Evolutionary conservation across 1,284 basidiomycete species (phyloP).

Genomic region (Tilletiopsis washingtonensis): DNA sequence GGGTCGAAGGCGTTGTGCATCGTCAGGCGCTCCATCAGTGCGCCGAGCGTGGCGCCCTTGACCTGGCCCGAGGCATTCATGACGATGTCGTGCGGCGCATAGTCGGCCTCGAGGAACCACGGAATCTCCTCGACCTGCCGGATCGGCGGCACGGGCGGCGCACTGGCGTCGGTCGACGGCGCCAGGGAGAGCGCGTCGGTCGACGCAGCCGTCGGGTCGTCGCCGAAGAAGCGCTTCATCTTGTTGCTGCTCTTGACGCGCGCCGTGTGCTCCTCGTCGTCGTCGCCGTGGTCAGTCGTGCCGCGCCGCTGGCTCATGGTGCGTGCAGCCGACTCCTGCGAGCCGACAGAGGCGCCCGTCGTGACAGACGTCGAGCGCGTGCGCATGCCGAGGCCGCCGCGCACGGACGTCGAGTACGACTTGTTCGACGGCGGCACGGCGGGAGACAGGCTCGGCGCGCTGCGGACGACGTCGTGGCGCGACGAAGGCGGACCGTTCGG

Average conservation of each 20-base stretch:
- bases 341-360: conserved; percentile 17
- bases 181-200: not conserved
- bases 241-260: conserved; percentile 11
- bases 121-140: conserved; percentile 53
- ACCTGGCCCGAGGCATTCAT: conserved; percentile 64
- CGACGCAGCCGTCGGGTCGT: conserved; percentile 51
- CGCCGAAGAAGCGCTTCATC: conserved; percentile 63
- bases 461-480: conserved; percentile 7
- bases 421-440: conserved; percentile 8
- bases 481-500: conserved; percentile 30
- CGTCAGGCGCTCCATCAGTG: conserved; percentile 80
- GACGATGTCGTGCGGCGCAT: conserved; percentile 68
- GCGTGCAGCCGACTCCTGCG: conserved; percentile 8
- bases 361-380: conserved; percentile 28
- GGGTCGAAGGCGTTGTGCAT: conserved; percentile 63
- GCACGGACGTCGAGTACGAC: conserved; percentile 11
- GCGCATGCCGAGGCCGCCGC: conserved; percentile 13
- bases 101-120: conserved; percentile 71
- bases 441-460: conserved; percentile 1
- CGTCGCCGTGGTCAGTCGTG: conserved; percentile 14
- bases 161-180: not conserved
- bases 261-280: conserved; percentile 16
- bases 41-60: conserved; percentile 75
- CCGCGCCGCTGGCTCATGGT: conserved; percentile 18
- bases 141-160: not conserved